Evolutionary conservation across 257 asterid species (phyloP), one percentile per base, ranked within the genome.

Genomic region (Solanum arcanum): DNA sequence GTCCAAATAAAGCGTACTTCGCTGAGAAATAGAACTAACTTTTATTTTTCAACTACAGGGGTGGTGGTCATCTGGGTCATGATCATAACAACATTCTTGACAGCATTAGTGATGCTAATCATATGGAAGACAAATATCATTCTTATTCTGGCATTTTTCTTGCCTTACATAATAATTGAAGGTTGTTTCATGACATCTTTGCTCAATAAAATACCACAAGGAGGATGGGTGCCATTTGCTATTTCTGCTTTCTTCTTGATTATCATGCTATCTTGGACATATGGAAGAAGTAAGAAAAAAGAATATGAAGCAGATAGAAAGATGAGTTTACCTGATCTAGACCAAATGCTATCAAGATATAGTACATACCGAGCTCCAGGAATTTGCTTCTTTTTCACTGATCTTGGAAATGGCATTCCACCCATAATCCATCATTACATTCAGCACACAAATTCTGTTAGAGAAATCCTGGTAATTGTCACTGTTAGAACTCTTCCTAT

Each of bases 11-110:
- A 74, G 31, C 3, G 3, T 74, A 37, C 18, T 12, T 20, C 31
- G 1, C 31, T 37, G 56, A 75, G 83, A 75, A 75, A 75, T 9
- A 6, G 6, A 20, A 68, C 78, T 84, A 25, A 41, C 62, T 39
- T 64, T 69, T 84, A 15, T 39, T 41, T n/a, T 84, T 21, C 35
- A 35, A 33, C n/a, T 89, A 33, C 90, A 91, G 92, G 92, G 18
- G 95, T 93, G 88, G 98, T 92, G 66, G 98, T 95, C 83, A 93
- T 92, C 60, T 95, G 95, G 97, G 96, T 94, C 31, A 93, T 95
- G 98, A 91, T 95, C 12, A 95, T 94, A 82, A 93, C 98, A 11
- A 84, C 62, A 8, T 60, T 91, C 14, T 86, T 94, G 87, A 92
- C 90, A 52, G 60, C 94, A 1, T 23, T 95, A 49, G 94, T 94